Conservation (phyloP, 163 green algal species). For the Chlorella variabilis region DNA sequence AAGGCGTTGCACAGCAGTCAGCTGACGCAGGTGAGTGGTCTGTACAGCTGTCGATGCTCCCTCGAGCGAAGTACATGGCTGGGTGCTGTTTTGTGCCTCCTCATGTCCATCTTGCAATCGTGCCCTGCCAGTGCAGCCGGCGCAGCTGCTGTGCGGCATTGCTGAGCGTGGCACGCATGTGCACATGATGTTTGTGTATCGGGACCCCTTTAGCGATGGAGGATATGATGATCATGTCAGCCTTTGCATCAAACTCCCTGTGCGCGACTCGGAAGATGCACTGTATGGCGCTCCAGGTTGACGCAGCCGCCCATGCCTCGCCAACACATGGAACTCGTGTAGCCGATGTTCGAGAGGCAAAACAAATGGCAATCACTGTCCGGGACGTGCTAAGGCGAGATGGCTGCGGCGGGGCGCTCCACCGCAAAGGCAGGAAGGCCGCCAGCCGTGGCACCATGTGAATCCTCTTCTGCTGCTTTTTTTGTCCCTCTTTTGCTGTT, state of each 20-base stretch:
- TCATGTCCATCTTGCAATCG: not conserved
- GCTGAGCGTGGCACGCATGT: constrained; percentile 20
- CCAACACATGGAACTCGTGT: no score
- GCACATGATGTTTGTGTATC: constrained; percentile 76
- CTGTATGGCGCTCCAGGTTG: not conserved
- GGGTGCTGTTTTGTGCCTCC: not conserved
- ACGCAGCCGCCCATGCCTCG: no score
- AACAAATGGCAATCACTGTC: no score
- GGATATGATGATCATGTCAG: constrained; percentile 68
- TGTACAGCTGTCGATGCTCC: not conserved
- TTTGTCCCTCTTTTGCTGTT: no score
- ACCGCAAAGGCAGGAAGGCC: no score
- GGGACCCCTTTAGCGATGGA: constrained; percentile 51
- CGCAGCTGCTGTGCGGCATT: constrained; percentile 70
- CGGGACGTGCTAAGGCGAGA: no score
- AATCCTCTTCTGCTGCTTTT: no score
- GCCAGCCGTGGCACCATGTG: no score
- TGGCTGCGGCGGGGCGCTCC: no score
- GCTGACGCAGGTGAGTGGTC: constrained; percentile 48
- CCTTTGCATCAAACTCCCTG: constrained; percentile 69
- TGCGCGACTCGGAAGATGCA: constrained; percentile 20
- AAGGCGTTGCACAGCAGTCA: constrained; percentile 57
- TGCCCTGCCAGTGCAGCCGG: constrained; percentile 40
- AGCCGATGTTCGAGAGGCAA: no score
- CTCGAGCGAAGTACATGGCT: not conserved